Conservation (phyloP, 495 filamentous ascomycete genomes). For the Cenococcum geophilum region DNA sequence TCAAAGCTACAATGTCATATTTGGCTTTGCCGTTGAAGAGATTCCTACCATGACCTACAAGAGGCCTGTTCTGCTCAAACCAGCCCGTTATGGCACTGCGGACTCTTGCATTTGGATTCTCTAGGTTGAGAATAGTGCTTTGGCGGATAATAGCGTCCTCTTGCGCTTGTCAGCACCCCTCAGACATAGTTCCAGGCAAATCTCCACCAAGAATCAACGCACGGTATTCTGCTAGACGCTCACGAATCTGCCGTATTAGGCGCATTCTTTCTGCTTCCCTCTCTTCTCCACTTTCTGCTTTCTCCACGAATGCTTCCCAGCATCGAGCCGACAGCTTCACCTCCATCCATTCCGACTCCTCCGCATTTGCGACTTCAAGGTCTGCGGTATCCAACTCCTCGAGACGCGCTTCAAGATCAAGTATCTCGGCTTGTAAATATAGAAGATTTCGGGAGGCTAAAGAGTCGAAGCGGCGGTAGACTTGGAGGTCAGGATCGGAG, state of each 20-base stretch:
- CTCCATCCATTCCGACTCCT: slow-evolving; percentile 16
- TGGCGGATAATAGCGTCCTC: slow-evolving; percentile 22
- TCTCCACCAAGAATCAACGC: not conserved
- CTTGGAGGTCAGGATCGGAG: slow-evolving; percentile 16
- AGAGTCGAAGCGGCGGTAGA: slow-evolving; percentile 23
- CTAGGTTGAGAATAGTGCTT: slow-evolving; percentile 13
- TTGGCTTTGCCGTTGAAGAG: slow-evolving; percentile 12
- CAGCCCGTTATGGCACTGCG: slow-evolving; percentile 9
- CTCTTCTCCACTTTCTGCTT: slow-evolving; percentile 9
- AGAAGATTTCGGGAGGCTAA: slow-evolving; percentile 22
- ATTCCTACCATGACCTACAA: slow-evolving; percentile 14
- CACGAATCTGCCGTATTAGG: slow-evolving; percentile 13
- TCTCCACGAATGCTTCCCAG: slow-evolving; percentile 21
- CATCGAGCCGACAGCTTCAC: slow-evolving; percentile 10
- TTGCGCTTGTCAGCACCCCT: not conserved
- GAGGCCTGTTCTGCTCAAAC: slow-evolving; percentile 15
- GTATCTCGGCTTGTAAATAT: slow-evolving; percentile 24
- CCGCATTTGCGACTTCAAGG: slow-evolving; percentile 9
- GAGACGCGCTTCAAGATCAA: slow-evolving; percentile 17
- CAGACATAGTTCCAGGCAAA: not conserved
- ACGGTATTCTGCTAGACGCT: slow-evolving; percentile 21
- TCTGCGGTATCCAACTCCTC: slow-evolving; percentile 21
- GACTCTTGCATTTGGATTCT: slow-evolving; percentile 13
- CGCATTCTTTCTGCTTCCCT: slow-evolving; percentile 14
- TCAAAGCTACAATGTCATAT: slow-evolving; percentile 14